These are phyloP conservation scores for Picea glauca DNA, from an alignment of 75 land plant genomes.

Conservation along the genomic window DNA sequence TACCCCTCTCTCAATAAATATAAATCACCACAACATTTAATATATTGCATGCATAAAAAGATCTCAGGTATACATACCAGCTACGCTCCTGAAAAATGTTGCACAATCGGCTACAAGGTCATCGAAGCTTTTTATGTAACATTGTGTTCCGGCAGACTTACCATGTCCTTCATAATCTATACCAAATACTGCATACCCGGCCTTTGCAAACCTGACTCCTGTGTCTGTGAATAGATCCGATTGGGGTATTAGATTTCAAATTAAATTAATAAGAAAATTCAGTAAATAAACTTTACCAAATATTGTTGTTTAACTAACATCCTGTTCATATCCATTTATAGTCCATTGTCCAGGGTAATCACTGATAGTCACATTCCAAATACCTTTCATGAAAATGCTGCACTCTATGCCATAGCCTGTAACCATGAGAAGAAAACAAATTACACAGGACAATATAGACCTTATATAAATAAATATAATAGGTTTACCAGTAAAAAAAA, in stretches of 20 bases:
- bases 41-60: not conserved
- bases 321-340: no score
- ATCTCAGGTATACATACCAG: slow-evolving; percentile 23
- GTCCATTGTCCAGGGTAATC: no score
- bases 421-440: not conserved
- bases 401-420: slow-evolving; percentile 66
- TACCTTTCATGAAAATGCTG: slow-evolving; percentile 64
- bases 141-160: slow-evolving; percentile 45
- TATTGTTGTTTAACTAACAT: no score
- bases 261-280: no score
- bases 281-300: no score
- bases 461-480: no score
- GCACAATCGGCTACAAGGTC: slow-evolving; percentile 48
- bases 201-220: slow-evolving; percentile 40
- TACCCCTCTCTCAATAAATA: no score
- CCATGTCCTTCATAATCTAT: slow-evolving; percentile 78
- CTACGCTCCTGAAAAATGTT: slow-evolving; percentile 36
- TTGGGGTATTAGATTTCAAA: no score
- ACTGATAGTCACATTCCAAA: no score
- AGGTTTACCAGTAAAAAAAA: no score
- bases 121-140: slow-evolving; percentile 39
- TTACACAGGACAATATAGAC: not conserved
- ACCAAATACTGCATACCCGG: slow-evolving; percentile 57
- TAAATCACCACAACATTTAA: no score
- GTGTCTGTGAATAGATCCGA: slow-evolving; percentile 21